Base-by-base conservation (phyloP, 2,329 filamentous ascomycete species). In the Alternaria panax region DNA sequence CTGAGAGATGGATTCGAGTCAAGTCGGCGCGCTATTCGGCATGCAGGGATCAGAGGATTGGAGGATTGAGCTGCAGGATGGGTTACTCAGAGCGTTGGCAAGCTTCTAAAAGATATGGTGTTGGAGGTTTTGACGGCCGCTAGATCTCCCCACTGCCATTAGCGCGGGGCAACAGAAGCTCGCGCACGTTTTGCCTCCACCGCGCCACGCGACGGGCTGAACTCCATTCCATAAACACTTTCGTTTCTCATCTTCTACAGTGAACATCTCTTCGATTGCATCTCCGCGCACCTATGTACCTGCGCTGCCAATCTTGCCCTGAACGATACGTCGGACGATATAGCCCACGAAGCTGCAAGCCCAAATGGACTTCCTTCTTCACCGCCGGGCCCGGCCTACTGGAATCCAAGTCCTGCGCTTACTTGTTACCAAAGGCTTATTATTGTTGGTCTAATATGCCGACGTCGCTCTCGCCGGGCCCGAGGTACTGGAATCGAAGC, bases 401-500 rank as follows among this genome's bases (percentile, higher is more conserved):
- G 32, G 32, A 36, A 6, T 36, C 16, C 32, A 36, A 36, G 14
- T n/a, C 8, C 25, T 27, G 8, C 25, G 25, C 25, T 8, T 8
- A 27, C 25, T 27, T 27, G 25, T 8, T 27, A 8, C 25, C 24
- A 51, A 38, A 51, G 32, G 24, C 47, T 20, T 18, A 1, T 8
- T 27, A 8, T 8, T 27, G 25, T 4, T 27, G 8, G 5, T 27
- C 4, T 8, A 27, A 42, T 24, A 22, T 42, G 20, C 20, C 40
- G 40, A 42, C 62, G 60, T 60, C 64, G 66, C 69, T 56, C 42
- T 60, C 28, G 46, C 63, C 63, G 64, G 58, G 45, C 60, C 68
- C 66, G 45, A 38, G 14, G 27, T 22, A 47, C 30, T 59, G 60
- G 59, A 50, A 51, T 32, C 8, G 11, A 12, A 7, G 30, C 30